These are phyloP conservation scores for Tarenaya hassleriana DNA, from an alignment of 345 rosid genomes.

Conservation along the genomic window DNA sequence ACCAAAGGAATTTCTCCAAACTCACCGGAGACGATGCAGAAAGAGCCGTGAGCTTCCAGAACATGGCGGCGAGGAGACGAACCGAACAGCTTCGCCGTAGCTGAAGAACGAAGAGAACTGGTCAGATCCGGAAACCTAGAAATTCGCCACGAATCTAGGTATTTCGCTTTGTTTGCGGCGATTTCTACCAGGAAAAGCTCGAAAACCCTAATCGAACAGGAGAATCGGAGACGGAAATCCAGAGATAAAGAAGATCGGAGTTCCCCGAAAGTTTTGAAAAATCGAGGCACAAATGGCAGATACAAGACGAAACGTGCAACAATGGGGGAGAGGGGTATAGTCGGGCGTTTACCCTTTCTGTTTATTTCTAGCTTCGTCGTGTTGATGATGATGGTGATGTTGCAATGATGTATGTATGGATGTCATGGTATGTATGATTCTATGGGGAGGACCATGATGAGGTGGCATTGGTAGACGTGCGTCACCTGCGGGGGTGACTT, in stretches of 20 bases:
- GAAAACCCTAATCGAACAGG: constrained; percentile 34
- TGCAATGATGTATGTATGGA: background rate
- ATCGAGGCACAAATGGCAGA: constrained; percentile 4
- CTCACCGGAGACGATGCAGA: constrained; percentile 95
- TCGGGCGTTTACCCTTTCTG: constrained; percentile 21
- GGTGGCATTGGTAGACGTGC: constrained; percentile 4
- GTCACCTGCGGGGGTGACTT: background rate
- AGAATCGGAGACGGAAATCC: constrained; percentile 35
- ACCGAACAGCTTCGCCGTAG: constrained; percentile 20
- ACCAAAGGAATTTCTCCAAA: constrained; percentile 7
- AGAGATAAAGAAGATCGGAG: constrained; percentile 14
- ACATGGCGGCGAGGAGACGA: constrained; percentile 41
- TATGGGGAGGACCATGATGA: background rate
- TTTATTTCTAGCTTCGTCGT: background rate
- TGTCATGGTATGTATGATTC: constrained; percentile 6
- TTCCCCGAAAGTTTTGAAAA: background rate
- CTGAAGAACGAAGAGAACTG: constrained; percentile 20
- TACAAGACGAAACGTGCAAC: constrained; percentile 26
- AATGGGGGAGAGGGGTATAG: constrained; percentile 28
- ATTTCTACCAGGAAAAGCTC: background rate
- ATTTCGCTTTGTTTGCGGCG: constrained; percentile 9
- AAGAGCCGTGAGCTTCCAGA: constrained; percentile 89
- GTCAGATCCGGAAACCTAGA: constrained; percentile 54
- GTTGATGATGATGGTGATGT: too few species aligned
- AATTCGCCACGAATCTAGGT: constrained; percentile 35